Evolutionary conservation across 164 flowering plant species (phyloP).

Genomic region (Macadamia tetraphylla): DNA sequence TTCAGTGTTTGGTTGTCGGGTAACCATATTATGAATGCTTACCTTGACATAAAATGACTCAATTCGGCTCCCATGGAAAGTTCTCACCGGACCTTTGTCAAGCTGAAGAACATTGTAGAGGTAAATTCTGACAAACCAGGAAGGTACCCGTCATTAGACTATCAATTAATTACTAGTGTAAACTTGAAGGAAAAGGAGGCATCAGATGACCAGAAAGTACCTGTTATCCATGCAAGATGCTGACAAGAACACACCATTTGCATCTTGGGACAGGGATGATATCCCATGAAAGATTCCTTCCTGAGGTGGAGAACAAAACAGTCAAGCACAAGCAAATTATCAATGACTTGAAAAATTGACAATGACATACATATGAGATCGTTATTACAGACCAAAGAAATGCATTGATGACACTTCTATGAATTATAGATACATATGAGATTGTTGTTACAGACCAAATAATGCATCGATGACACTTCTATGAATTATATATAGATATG

Average conservation of each 20-base stretch:
- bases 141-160: not conserved
- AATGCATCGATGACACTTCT: no score
- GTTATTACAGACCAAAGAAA: no score
- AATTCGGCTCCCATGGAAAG: slow-evolving; percentile 63
- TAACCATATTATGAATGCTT: not conserved
- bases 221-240: slow-evolving; percentile 96
- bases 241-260: slow-evolving; percentile 67
- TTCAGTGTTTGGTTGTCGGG: not conserved
- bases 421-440: not conserved
- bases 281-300: slow-evolving; percentile 67
- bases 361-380: no score
- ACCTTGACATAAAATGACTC: slow-evolving; percentile 90
- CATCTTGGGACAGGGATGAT: slow-evolving; percentile 83
- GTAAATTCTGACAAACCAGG: slow-evolving; percentile 56
- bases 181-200: not conserved
- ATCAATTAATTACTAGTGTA: not conserved
- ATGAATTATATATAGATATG: not conserved
- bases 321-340: not conserved
- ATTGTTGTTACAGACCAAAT: no score
- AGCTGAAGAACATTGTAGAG: slow-evolving; percentile 75
- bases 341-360: not conserved
- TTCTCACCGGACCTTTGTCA: slow-evolving; percentile 68
- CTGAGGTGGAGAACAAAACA: slow-evolving; percentile 31
- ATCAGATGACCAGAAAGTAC: slow-evolving; percentile 23
- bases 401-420: no score